Evolutionary conservation across 805 yeast species (phyloP).

Genomic region (Candida sphagnicola): DNA sequence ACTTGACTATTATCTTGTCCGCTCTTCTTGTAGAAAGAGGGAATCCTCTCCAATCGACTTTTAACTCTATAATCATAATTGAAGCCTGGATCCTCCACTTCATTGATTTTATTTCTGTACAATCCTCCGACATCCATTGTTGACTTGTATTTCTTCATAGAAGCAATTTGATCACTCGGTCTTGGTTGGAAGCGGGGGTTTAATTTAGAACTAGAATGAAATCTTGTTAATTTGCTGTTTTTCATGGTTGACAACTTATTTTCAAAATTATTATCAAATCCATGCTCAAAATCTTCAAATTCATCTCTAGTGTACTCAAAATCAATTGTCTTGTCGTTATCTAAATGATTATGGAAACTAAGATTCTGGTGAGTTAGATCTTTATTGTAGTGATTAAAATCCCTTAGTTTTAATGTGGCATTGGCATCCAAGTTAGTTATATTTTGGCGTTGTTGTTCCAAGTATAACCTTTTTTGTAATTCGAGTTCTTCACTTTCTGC

Average conservation of each 20-base stretch:
- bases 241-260: conserved; percentile 10
- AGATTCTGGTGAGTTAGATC: conserved; percentile 9
- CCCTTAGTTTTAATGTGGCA: conserved; percentile 26
- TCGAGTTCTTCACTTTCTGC: conserved; percentile 35
- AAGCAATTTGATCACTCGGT: neutral
- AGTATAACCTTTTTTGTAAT: conserved; percentile 12
- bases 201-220: conserved; percentile 16
- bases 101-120: conserved; percentile 8
- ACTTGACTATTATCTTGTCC: conserved; percentile 10
- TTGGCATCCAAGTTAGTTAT: conserved; percentile 7
- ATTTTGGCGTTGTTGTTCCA: conserved; percentile 15
- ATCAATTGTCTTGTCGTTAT: conserved; percentile 31
- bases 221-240: conserved; percentile 32
- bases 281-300: conserved; percentile 33
- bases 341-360: conserved; percentile 18
- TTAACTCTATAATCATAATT: conserved; percentile 32
- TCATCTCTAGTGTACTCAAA: conserved; percentile 37
- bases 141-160: conserved; percentile 27
- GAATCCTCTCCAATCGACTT: conserved; percentile 36
- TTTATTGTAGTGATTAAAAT: conserved; percentile 13
- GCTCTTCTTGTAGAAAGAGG: conserved; percentile 32
- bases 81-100: conserved; percentile 21
- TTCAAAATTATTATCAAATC: conserved; percentile 18
- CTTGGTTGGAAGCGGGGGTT: neutral
- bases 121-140: conserved; percentile 25